Conservation (phyloP, 345 rosid species). For the Sapria himalayana region DNA sequence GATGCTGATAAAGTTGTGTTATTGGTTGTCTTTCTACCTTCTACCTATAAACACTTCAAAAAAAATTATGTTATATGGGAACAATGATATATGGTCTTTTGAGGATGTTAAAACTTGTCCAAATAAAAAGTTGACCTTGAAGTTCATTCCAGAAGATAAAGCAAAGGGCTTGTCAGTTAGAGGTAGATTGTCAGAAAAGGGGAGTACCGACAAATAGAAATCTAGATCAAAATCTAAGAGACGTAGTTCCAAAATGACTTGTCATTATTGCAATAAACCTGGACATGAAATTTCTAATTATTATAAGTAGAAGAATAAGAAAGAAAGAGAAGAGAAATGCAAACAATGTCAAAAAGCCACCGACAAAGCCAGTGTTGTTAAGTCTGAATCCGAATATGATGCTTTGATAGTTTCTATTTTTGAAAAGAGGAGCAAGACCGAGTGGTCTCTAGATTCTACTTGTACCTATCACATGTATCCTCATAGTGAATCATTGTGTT, state of each 20-base stretch:
- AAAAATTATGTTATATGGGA: neutral
- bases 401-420: neutral
- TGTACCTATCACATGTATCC: conserved; percentile 3
- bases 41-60: neutral
- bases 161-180: neutral
- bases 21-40: neutral
- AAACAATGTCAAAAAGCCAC: no score
- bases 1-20: neutral
- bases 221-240: neutral
- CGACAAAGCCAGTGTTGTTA: neutral
- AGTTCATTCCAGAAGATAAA: neutral
- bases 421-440: neutral
- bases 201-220: neutral
- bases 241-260: neutral
- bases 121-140: neutral
- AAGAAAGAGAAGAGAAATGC: neutral
- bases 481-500: neutral
- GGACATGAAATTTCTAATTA: neutral
- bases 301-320: neutral
- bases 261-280: neutral
- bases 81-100: neutral
- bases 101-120: neutral
- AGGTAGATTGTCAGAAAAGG: neutral
- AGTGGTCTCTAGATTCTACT: neutral
- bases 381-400: neutral